Base-by-base conservation (phyloP, 495 filamentous ascomycete genomes). In the Mytilinidion resinicola region DNA sequence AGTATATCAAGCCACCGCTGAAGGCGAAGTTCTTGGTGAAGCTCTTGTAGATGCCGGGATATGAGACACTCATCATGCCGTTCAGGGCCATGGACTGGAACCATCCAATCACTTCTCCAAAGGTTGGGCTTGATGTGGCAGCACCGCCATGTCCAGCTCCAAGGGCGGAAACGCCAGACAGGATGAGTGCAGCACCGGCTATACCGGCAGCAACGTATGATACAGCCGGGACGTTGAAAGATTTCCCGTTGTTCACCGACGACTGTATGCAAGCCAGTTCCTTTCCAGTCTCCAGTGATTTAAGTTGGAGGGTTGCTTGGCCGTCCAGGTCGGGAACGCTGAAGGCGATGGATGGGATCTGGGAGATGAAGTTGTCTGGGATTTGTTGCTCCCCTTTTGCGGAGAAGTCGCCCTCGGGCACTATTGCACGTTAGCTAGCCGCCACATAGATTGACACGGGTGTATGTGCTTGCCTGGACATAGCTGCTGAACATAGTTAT, bases 31-130 rank as follows among this genome's bases (percentile, higher is more conserved):
- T 98, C 73, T 86, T 86, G 41, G 88, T 72, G 70, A 95, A 98
- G 67, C 84, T 91, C 56, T 82, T 79, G 72, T 97, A 97, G 25
- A 97, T 82, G 30, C 81, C 70, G 5, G 93, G 93, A 66, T 95
- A 90, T 63, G 85, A 81, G 63, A 91, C 90, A 60, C 87, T 92
- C 69, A 96, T 72, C 93, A 97, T 96, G 53, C 93, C 93, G 69
- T 91, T 96, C 76, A 91, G 86, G 17, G 93, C 91, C 72, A 98
- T 84, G 33, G 84, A 84, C 74, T 97, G 93, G 73, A 97, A 96
- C 81, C 86, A 92, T 48, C 84, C 83, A 69, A 96, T 82, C 52
- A 96, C 84, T 66, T 96, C 90, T 47, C 77, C 81, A 71, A 96
- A 96, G 47, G 83, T 88, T 9, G 93, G 93, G 61, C 89, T 95